A percentile compares a stretch with the other conserved stretches of the same genome.
phyloP scores from a whole-genome alignment of 352 stramenopile genomes.

The Globisporangium spinosum region DNA sequence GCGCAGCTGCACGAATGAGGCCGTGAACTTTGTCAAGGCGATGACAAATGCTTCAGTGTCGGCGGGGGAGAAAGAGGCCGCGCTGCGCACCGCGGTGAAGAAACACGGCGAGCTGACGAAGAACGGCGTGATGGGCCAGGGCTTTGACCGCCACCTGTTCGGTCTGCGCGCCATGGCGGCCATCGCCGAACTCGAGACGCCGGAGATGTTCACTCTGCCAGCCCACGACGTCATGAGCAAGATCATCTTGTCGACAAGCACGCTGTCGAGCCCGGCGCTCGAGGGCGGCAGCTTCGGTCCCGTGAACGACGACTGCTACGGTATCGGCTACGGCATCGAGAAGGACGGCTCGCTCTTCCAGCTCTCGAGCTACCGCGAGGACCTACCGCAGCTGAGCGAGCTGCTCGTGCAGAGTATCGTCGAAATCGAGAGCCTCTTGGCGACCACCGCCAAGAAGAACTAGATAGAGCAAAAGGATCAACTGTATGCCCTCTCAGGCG shows the following conservation, averaged over 20 bases:
- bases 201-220: constrained; percentile 77
- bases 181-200: constrained; percentile 49
- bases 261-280: constrained; percentile 76
- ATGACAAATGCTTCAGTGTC: constrained; percentile 63
- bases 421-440: constrained; percentile 65
- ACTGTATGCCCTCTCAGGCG: background rate
- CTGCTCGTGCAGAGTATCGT: constrained; percentile 70
- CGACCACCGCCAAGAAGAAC: constrained; percentile 32
- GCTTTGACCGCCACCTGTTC: constrained; percentile 88
- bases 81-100: constrained; percentile 70
- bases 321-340: constrained; percentile 88
- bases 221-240: constrained; percentile 80
- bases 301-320: constrained; percentile 88
- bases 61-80: constrained; percentile 51
- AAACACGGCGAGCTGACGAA: constrained; percentile 89
- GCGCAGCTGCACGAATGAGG: constrained; percentile 86
- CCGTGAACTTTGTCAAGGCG: constrained; percentile 60
- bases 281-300: constrained; percentile 88
- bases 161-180: constrained; percentile 68
- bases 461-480: background rate
- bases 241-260: constrained; percentile 91
- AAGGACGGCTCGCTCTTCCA: constrained; percentile 82
- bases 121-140: constrained; percentile 89
- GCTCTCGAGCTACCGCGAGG: constrained; percentile 80
- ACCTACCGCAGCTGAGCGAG: constrained; percentile 69